Evolutionary conservation across 768 basidiomycete species (phyloP), one percentile per base, ranked within the genome.

Genomic region (Naganishia randhawae): DNA sequence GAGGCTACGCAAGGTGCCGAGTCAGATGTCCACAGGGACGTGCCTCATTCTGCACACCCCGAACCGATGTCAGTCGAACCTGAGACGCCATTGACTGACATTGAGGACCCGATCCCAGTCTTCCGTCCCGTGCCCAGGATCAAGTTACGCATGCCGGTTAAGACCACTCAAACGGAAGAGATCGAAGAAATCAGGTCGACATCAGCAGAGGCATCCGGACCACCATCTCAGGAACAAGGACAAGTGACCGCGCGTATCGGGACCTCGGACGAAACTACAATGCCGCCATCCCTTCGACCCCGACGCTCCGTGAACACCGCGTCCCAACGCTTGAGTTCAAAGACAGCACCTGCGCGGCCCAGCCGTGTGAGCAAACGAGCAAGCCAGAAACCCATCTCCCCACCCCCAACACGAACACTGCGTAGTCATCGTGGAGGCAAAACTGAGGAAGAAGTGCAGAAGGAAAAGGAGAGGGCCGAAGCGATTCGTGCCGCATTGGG

Each of bases 351-450:
- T 52, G 8, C 41, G 14, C 32, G 37, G 41, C 63, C 48, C 22
- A 48, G 29, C 14, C 25, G 54, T 51, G 74, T 77, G 83, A 65
- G 54, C 19, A 69, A 45, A 33, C 52, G 50, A 31, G 48, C 57
- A 27, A 32, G 35, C 16, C 22, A 16, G 19, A 25, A 50, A 17
- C 33, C 69, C n/a, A 69, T 29, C 17, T 55, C 27, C 8, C 61
- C 64, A 35, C 70, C 80, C 70, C 74, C 78, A 39, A 68, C 82
- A 42, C 82, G 82, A 51, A 83, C 88, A 51, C 85, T 84, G 29
- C 81, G 89, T 71, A 84, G 89, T 31, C 84, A 87, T 52, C 84
- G 89, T 37, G 75, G 74, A 31, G 77, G 82, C 68, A 90, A 88
- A 80, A 84, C 81, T 61, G 78, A 82, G 55, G 82, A 82, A 51